Conservation (phyloP, 2,329 filamentous ascomycete genomes). For the Fusarium nematophilum region DNA sequence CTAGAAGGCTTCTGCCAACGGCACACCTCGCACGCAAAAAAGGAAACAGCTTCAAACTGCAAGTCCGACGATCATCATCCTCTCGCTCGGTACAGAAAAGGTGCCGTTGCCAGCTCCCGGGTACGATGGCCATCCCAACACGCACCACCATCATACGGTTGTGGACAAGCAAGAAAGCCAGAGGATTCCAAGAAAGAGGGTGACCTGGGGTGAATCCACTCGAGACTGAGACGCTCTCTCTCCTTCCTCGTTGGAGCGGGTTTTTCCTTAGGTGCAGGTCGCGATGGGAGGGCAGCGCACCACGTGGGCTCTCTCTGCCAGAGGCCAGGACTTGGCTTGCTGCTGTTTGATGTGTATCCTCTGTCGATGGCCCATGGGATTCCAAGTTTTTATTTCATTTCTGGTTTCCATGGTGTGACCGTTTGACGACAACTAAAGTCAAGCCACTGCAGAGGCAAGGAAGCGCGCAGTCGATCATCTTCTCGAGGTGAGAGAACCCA, state of each 20-base stretch:
- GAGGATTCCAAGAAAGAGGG: constrained; percentile 4
- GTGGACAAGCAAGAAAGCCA: constrained; percentile 18
- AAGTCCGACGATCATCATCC: constrained; percentile 13
- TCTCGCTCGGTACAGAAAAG: constrained; percentile 13
- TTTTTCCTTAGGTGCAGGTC: constrained; percentile 14
- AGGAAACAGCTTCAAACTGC: too few species aligned
- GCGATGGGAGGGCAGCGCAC: constrained; percentile 36
- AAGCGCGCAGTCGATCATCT: neutral
- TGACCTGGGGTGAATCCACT: constrained; percentile 26
- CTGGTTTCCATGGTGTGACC: constrained; percentile 2
- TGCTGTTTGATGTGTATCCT: neutral
- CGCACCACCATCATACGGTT: constrained; percentile 45
- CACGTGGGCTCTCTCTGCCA: constrained; percentile 39
- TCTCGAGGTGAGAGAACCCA: neutral
- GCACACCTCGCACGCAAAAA: neutral
- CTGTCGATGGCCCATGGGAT: constrained; percentile 15
- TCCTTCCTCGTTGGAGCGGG: constrained; percentile 29
- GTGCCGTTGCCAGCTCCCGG: constrained; percentile 4
- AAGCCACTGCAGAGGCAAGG: constrained; percentile 18
- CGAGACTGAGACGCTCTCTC: constrained; percentile 11
- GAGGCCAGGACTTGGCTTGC: constrained; percentile 18
- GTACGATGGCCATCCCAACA: constrained; percentile 35
- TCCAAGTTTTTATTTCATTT: constrained; percentile 22
- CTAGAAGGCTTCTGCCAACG: constrained; percentile 32
- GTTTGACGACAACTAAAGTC: constrained; percentile 18